A percentile compares a stretch with the other conserved stretches of the same genome.
Conservation (phyloP, 2,329 filamentous ascomycete species). For the Ophiocordyceps polyrhachis-furcata region DNA sequence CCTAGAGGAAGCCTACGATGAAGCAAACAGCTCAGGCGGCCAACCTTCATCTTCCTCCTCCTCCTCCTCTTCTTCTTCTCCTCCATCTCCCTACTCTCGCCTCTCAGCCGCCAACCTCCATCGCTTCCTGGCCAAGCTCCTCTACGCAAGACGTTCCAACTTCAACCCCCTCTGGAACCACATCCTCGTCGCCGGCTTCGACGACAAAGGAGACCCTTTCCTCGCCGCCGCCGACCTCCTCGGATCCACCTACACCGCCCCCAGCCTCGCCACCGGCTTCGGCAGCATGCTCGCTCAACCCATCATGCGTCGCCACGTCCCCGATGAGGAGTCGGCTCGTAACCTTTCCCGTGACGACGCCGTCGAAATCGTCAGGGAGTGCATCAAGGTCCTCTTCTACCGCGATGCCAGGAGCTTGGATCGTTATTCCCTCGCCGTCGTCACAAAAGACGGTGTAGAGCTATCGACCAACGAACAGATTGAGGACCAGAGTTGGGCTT, state of each 20-base stretch:
- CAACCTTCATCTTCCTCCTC: no score
- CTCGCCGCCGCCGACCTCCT: conserved; percentile 81
- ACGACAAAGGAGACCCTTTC: conserved; percentile 66
- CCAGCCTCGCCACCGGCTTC: conserved; percentile 82
- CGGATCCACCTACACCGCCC: conserved; percentile 77
- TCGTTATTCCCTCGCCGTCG: conserved; percentile 74
- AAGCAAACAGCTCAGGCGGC: no score
- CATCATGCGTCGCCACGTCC: conserved; percentile 66
- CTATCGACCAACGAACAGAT: conserved; percentile 71
- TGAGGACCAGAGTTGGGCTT: conserved; percentile 94
- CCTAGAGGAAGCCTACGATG: conserved; percentile 70
- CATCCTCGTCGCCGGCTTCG: conserved; percentile 75
- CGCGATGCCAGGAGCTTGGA: conserved; percentile 86
- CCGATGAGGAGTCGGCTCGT: conserved; percentile 62
- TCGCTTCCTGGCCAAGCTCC: conserved; percentile 87
- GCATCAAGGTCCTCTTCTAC: conserved; percentile 98
- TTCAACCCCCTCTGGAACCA: conserved; percentile 98
- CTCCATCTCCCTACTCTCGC: conserved; percentile 13
- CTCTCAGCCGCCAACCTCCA: conserved; percentile 89
- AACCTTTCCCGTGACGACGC: conserved; percentile 61
- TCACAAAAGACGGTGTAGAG: conserved; percentile 79
- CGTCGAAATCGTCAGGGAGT: conserved; percentile 66
- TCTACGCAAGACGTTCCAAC: conserved; percentile 86
- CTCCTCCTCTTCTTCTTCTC: no score
- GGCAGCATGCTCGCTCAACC: conserved; percentile 86